Conservation (phyloP, 441 rosid species). For the Pelargonium australe region DNA sequence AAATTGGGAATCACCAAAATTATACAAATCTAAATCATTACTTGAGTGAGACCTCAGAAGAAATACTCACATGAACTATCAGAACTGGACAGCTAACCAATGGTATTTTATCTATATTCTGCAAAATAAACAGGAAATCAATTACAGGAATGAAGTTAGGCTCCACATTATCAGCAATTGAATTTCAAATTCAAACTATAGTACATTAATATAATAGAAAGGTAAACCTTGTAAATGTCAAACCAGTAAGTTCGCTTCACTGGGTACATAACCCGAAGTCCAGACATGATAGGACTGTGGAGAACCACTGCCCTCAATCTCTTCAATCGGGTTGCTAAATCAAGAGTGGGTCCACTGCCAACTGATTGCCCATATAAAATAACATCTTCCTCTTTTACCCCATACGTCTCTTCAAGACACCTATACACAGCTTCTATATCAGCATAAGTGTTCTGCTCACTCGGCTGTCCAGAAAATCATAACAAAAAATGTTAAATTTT, state of each 20-base stretch:
- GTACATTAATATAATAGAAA: slow-evolving; percentile 1
- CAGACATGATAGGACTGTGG: slow-evolving; percentile 88
- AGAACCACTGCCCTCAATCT: slow-evolving; percentile 82
- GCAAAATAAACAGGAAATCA: slow-evolving; percentile 23
- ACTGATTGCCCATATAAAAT: slow-evolving; percentile 90
- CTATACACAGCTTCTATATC: slow-evolving; percentile 83
- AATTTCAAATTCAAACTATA: background rate
- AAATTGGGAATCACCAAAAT: background rate
- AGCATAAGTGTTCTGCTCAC: slow-evolving; percentile 74
- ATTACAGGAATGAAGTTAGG: background rate
- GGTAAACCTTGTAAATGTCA: slow-evolving; percentile 71
- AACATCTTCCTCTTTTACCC: slow-evolving; percentile 73
- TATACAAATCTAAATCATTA: background rate
- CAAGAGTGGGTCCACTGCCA: slow-evolving; percentile 92
- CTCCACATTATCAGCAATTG: background rate
- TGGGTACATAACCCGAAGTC: slow-evolving; percentile 86
- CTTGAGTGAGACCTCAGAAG: background rate
- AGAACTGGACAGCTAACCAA: slow-evolving; percentile 69
- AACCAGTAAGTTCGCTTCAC: slow-evolving; percentile 91
- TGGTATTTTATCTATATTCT: slow-evolving; percentile 86
- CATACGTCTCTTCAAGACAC: slow-evolving; percentile 69
- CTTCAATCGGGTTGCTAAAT: slow-evolving; percentile 62
- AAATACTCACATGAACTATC: slow-evolving; percentile 62
- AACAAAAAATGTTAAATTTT: background rate
- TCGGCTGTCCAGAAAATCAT: slow-evolving; percentile 44